Evolutionary conservation across 495 filamentous ascomycete species (phyloP).

Genomic region (Annulohypoxylon bovei): DNA sequence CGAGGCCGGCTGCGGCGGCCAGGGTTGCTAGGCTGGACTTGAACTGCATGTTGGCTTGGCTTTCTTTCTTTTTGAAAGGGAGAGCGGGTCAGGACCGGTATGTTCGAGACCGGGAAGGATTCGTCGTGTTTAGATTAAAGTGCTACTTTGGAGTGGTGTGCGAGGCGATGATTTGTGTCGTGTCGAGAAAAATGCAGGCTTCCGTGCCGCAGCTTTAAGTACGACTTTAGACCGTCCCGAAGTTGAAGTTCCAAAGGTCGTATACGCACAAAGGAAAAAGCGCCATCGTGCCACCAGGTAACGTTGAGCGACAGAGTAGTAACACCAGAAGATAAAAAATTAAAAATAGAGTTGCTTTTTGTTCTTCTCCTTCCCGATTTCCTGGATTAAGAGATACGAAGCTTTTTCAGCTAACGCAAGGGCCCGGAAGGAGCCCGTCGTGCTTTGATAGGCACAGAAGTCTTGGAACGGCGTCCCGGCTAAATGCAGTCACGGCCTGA

Average conservation of each 20-base stretch:
- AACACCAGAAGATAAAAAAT: not conserved
- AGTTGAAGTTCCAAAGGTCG: not conserved
- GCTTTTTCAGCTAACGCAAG: conserved; percentile 22
- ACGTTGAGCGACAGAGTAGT: conserved; percentile 10
- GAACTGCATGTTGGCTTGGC: conserved; percentile 18
- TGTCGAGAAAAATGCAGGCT: not conserved
- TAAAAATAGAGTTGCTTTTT: conserved; percentile 11
- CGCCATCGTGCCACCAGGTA: conserved; percentile 8
- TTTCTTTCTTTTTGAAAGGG: not conserved
- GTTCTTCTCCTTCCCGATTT: conserved; percentile 7
- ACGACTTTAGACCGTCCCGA: not conserved
- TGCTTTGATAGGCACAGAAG: not conserved
- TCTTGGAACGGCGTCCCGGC: conserved; percentile 10
- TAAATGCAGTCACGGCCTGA: conserved; percentile 15
- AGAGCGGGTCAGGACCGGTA: not conserved
- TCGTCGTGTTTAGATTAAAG: not conserved
- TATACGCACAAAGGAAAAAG: conserved; percentile 1
- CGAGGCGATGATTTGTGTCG: not conserved
- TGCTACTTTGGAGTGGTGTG: not conserved
- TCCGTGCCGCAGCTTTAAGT: conserved; percentile 6
- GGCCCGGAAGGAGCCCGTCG: conserved; percentile 2
- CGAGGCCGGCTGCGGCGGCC: conserved; percentile 1
- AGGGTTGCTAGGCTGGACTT: not conserved
- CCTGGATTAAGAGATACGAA: conserved; percentile 21
- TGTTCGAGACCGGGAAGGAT: not conserved